Conservation (phyloP, 768 basidiomycete species). For the Boletus tylopilopsis region DNA sequence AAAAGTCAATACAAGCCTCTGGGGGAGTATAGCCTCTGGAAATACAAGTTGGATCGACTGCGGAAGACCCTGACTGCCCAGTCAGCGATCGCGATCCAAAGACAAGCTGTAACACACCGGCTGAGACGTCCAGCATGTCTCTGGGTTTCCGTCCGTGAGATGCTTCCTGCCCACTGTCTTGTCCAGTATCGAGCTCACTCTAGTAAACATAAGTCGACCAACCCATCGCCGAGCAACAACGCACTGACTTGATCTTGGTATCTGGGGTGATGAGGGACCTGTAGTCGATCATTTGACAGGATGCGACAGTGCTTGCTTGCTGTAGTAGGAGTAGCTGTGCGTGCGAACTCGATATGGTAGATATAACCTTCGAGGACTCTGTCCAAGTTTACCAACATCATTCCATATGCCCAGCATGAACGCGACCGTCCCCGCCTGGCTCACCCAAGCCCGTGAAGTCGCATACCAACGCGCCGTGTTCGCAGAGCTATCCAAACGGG, state of each 20-base stretch:
- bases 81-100: slow-evolving; percentile 6
- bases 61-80: slow-evolving; percentile 58
- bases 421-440: slow-evolving; percentile 14
- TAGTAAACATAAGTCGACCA: slow-evolving; percentile 26
- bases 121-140: slow-evolving; percentile 84
- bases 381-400: too few species aligned
- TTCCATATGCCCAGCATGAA: too few species aligned
- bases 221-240: slow-evolving; percentile 27
- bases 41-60: slow-evolving; percentile 73
- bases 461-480: slow-evolving; percentile 30
- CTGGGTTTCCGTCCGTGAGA: slow-evolving; percentile 65
- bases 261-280: slow-evolving; percentile 20
- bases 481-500: slow-evolving; percentile 35
- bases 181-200: slow-evolving; percentile 79
- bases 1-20: slow-evolving; percentile 60
- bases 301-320: too few species aligned
- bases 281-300: slow-evolving; percentile 3
- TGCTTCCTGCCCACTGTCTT: slow-evolving; percentile 69
- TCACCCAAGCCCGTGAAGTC: slow-evolving; percentile 8
- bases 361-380: background rate
- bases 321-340: background rate
- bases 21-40: slow-evolving; percentile 47
- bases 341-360: slow-evolving; percentile 13
- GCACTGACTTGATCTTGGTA: slow-evolving; percentile 34
- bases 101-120: slow-evolving; percentile 43